Conservation (phyloP, 345 rosid genomes). For the Eucalyptus erythrocorys region DNA sequence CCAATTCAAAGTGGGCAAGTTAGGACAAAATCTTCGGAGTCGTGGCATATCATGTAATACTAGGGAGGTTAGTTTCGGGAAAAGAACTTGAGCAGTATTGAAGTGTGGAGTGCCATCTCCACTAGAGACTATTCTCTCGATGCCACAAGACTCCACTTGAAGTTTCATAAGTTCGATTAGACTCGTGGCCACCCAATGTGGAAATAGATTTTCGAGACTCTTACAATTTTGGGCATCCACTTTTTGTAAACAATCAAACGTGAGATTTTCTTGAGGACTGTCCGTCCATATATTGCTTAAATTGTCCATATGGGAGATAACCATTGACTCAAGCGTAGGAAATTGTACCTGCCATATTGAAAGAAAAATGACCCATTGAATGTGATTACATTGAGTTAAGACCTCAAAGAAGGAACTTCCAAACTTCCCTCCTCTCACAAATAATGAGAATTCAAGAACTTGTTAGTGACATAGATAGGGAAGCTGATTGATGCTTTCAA, state of each 20-base stretch:
- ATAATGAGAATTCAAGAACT: not conserved
- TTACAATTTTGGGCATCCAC: accelerated
- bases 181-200: not conserved
- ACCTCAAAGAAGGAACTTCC: too few species aligned
- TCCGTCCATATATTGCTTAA: not conserved
- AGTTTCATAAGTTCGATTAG: accelerated
- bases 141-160: not conserved
- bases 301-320: not conserved
- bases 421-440: not conserved
- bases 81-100: not conserved
- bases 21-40: too few species aligned
- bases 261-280: not conserved
- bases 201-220: not conserved
- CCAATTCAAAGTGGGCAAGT: too few species aligned
- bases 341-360: not conserved
- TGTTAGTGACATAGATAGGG: accelerated
- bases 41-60: too few species aligned
- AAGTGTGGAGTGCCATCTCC: not conserved
- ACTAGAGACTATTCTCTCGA: not conserved
- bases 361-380: not conserved
- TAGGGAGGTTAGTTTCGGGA: accelerated
- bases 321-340: accelerated
- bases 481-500: not conserved
- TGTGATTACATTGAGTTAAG: too few species aligned
- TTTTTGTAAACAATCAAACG: accelerated